A percentile compares a stretch with the other conserved stretches of the same genome.
Conservation (phyloP, 2,329 filamentous ascomycete species). For the Fusarium temperatum region DNA sequence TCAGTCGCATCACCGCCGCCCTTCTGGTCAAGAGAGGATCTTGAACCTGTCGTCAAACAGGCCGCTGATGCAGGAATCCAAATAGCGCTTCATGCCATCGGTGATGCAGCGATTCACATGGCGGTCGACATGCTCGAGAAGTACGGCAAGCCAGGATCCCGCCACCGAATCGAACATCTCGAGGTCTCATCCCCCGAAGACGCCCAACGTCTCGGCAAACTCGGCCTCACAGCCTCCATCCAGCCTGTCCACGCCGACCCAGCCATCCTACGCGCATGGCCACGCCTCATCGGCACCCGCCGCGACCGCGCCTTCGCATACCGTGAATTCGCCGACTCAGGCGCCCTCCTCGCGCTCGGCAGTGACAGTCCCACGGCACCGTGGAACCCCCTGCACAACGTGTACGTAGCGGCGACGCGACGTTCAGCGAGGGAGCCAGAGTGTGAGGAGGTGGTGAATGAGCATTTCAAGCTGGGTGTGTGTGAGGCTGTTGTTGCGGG, state of each 20-base stretch:
- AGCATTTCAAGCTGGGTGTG: conserved; percentile 60
- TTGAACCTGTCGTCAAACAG: conserved; percentile 62
- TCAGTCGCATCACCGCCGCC: conserved; percentile 54
- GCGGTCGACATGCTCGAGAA: conserved; percentile 63
- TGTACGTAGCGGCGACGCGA: conserved; percentile 66
- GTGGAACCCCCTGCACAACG: conserved; percentile 59
- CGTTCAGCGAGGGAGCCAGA: conserved; percentile 60
- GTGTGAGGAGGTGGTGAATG: conserved; percentile 55
- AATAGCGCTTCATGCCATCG: conserved; percentile 70
- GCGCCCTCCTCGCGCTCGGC: conserved; percentile 63
- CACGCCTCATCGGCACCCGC: conserved; percentile 62
- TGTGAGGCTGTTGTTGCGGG: conserved; percentile 62
- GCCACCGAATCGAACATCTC: conserved; percentile 71
- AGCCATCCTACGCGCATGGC: conserved; percentile 68
- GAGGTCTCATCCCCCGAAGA: conserved; percentile 66
- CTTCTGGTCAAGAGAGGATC: conserved; percentile 62
- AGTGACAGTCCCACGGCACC: conserved; percentile 67
- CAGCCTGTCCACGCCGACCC: conserved; percentile 67
- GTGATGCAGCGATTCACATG: conserved; percentile 64
- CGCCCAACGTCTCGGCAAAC: conserved; percentile 61
- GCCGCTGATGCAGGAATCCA: conserved; percentile 64
- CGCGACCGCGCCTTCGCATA: conserved; percentile 69
- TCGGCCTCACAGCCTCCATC: conserved; percentile 67
- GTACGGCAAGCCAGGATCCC: conserved; percentile 52
- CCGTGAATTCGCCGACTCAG: conserved; percentile 64